Percentiles rank a stretch among this genome's conserved stretches.
Evolutionary conservation across 805 yeast species (phyloP).

Genomic region (Pichia insulana): DNA sequence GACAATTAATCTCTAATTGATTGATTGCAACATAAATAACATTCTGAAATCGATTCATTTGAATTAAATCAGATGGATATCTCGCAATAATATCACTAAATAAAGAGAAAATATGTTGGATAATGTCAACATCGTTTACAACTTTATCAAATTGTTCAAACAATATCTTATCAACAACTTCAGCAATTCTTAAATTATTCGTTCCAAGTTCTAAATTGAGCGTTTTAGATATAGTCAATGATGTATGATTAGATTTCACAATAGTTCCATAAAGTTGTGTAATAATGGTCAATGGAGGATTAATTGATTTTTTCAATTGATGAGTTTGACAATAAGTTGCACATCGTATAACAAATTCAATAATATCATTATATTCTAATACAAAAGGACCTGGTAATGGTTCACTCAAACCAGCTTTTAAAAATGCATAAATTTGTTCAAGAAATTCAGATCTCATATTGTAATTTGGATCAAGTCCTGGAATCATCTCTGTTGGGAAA

Average conservation of each 20-base stretch:
- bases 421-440: conserved; percentile 54
- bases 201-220: conserved; percentile 19
- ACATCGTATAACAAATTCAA: conserved; percentile 33
- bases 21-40: conserved; percentile 30
- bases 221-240: conserved; percentile 18
- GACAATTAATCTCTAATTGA: conserved; percentile 29
- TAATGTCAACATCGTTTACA: conserved; percentile 50
- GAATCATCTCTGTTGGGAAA: conserved; percentile 2
- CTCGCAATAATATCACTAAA: conserved; percentile 20
- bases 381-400: conserved; percentile 58
- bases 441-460: conserved; percentile 41
- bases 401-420: conserved; percentile 60
- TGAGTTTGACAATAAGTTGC: conserved; percentile 20
- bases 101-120: conserved; percentile 44
- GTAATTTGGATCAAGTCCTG: conserved; percentile 4
- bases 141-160: conserved; percentile 24
- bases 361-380: conserved; percentile 33
- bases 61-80: conserved; percentile 31
- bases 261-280: conserved; percentile 31
- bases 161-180: conserved; percentile 32
- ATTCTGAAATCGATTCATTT: conserved; percentile 13
- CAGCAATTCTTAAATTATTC: conserved; percentile 15
- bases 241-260: conserved; percentile 25
- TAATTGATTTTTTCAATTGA: conserved; percentile 35
- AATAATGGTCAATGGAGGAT: conserved; percentile 7